Evolutionary conservation across 2,329 filamentous ascomycete genomes (phyloP), one percentile per base, ranked within the genome.

Genomic region (Cryoendolithus antarcticus): DNA sequence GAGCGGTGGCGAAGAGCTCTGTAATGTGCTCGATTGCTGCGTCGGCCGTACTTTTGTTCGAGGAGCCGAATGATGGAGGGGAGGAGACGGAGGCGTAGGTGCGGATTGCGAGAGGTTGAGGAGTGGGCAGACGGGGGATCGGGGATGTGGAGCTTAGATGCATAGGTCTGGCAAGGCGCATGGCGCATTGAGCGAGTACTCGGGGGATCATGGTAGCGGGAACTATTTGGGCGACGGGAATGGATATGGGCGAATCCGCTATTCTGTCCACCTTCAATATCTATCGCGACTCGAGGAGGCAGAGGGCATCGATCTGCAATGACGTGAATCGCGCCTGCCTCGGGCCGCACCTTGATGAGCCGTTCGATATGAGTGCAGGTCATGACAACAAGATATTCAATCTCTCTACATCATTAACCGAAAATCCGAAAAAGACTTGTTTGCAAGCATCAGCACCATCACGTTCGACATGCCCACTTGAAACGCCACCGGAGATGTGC

Each of bases 21-120:
- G 57, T 59, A 37, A 64, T 60, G 32, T 62, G 59, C 31, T 64
- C 61, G 39, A 64, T 61, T 33, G 55, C 57, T 39, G 58, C 55
- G 39, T 64, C 59, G 7, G 57, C 60, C 4, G 44, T 31, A 4
- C 51, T 52, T 39, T 58, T 58, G 34, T 32, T 34, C 4, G 32
- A 15, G 9, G 13, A n/a, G 29, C 34, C 24, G 33, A 24, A 10
- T 7, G 42, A 43, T 35, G 12, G 44, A 49, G 10, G 47, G 53
- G 35, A 53, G 47, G 46, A 50, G 52, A 41, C 50, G 36, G 8
- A 50, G 37, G 12, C 49, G 38, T 11, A 50, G 48, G 27, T 41
- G 44, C 32, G 49, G 45, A 2, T 44, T 45, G 42, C 52, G 53
- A 11, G 53, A 53, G 32, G 34, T 37, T 33, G 24, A 31, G 37